These are phyloP conservation scores for Populus hybrid DNA, from an alignment of 441 rosid genomes.

Conservation along the genomic window DNA sequence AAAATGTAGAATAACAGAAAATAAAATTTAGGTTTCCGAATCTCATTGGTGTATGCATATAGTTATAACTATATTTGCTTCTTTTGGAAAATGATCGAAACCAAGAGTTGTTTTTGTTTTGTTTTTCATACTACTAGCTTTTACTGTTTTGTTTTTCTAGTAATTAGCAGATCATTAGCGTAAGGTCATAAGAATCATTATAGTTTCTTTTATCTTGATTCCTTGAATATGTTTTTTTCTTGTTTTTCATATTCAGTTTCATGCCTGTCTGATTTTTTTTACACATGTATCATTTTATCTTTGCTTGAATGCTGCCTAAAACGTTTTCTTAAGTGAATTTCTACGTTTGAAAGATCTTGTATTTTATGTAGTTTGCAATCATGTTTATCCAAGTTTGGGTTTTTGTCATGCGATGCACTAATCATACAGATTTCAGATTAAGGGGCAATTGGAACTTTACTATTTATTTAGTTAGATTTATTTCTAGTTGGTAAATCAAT, in stretches of 20 bases:
- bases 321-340: background rate
- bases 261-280: background rate
- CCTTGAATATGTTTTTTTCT: background rate
- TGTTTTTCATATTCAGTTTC: background rate
- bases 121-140: background rate
- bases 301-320: background rate
- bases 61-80: background rate
- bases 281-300: background rate
- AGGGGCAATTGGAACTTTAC: background rate
- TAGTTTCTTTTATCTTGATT: background rate
- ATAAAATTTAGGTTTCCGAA: background rate
- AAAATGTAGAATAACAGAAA: background rate
- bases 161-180: background rate
- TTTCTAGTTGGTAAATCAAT: background rate
- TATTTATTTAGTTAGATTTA: background rate
- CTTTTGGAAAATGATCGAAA: background rate
- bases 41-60: background rate
- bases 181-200: background rate
- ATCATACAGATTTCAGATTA: background rate
- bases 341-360: background rate
- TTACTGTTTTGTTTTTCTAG: background rate
- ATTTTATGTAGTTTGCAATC: background rate
- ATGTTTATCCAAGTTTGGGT: background rate
- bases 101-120: background rate
- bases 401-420: background rate